These are phyloP conservation scores for Kernera saxatilis DNA, from an alignment of 345 rosid genomes.

Conservation along the genomic window DNA sequence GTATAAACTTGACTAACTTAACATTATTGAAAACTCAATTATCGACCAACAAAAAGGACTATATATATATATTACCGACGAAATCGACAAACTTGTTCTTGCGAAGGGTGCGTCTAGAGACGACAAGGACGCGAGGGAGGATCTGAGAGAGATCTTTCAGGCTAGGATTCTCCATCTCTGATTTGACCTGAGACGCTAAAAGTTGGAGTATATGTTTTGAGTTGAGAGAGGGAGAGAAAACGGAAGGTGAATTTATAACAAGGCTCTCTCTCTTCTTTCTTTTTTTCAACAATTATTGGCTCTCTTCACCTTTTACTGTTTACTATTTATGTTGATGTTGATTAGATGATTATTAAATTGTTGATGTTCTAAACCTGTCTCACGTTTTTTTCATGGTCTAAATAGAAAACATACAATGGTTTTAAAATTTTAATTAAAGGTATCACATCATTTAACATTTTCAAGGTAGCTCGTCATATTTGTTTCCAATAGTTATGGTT, in stretches of 20 bases:
- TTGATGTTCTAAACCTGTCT: neutral
- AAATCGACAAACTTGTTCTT: conserved; percentile 89
- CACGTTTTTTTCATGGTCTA: conserved; percentile 9
- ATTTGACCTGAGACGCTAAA: neutral
- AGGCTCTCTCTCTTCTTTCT: neutral
- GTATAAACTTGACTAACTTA: too few species aligned
- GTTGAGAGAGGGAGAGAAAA: neutral
- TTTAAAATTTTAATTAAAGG: too few species aligned
- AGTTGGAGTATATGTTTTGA: neutral
- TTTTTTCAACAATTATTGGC: neutral
- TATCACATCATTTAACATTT: neutral
- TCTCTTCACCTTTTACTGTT: neutral
- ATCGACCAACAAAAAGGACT: too few species aligned
- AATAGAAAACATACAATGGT: neutral
- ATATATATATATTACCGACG: conserved; percentile 68
- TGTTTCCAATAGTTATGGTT: neutral
- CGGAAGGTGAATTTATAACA: neutral
- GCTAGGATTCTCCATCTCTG: conserved; percentile 20
- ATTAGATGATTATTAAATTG: neutral
- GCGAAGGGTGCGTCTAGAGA: conserved; percentile 77
- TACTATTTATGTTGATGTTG: neutral
- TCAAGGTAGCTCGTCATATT: neutral
- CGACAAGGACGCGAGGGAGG: conserved; percentile 83
- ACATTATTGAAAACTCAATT: too few species aligned
- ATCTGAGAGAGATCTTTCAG: conserved; percentile 46